Base-by-base conservation (phyloP, 139 green algal species). In the Chlamydomonas sp. region DNA sequence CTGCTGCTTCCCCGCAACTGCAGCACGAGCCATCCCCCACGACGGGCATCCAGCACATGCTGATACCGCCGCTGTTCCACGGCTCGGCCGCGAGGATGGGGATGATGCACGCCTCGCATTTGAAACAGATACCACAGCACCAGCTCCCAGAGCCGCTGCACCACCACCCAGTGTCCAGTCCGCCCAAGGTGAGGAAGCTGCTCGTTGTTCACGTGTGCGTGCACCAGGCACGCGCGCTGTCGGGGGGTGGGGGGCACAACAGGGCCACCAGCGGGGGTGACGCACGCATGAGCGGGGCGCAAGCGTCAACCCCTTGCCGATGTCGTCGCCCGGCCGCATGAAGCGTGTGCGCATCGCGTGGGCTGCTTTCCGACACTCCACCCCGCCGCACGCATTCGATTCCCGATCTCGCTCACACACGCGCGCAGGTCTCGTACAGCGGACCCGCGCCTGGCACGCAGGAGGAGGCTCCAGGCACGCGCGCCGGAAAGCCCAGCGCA, bases 61-160 rank as follows among this genome's bases (percentile, higher is more conserved):
- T n/a, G 59, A 66, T 66, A 26, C 59, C 59, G 33, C 16, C 59
- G 13, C 59, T 66, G 29, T 66, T 66, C 33, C 59, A 66, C 10
- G 59, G 59, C 54, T 64, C 54, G 26, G 54, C 54, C 24, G 16
- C 54, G 6, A 22, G 54, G 26, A 64, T 10, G 22, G 54, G 24
- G 8, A 22, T 64, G 24, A 10, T 33, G 26, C 54, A 64, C 24
- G 54, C 54, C 30, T 20, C 8, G 34, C 24, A 26, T 33, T 22
- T 33, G 8, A 10, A 64, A 64, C 54, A 64, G 24, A 33, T 64
- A 26, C 54, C 26, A 26, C 8, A 20, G 34, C 30, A 20, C 6
- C 54, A 20, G 30, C 54, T 33, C 8, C 22, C 54, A 33, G 8
- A 36, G 54, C 54, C 6, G 10, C 54, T 16, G 24, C 54, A 36